Conservation (phyloP, 148 eudicot species). For the Pharnaceum exiguum region DNA sequence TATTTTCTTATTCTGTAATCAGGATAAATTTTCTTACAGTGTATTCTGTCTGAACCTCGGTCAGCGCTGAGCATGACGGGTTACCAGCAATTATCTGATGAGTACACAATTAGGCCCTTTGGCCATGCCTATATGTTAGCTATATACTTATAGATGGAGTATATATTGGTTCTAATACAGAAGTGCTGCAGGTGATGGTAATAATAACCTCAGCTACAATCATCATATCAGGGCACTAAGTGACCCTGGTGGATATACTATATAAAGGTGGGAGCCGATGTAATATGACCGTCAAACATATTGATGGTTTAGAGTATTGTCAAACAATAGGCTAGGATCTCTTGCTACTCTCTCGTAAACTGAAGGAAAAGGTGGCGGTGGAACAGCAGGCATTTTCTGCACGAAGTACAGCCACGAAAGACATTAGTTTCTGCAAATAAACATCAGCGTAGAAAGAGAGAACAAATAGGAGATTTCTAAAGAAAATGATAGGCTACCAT, state of each 20-base stretch:
- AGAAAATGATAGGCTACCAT: too few relatives aligned
- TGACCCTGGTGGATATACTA: constrained; percentile 11
- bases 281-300: constrained; percentile 4
- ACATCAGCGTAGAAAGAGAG: too few relatives aligned
- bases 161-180: constrained; percentile 21
- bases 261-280: neutral
- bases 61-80: neutral
- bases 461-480: too few relatives aligned
- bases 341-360: constrained; percentile 15
- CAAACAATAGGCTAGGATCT: constrained; percentile 21
- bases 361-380: constrained; percentile 16
- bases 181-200: constrained; percentile 16
- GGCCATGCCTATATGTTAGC: constrained; percentile 13
- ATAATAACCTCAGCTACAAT: constrained; percentile 15
- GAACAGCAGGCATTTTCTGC: constrained; percentile 14
- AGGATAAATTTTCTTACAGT: neutral
- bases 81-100: neutral
- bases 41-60: constrained; percentile 2
- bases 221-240: constrained; percentile 11
- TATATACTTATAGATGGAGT: neutral
- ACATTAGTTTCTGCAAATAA: constrained; percentile 17
- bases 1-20: neutral
- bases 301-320: constrained; percentile 25
- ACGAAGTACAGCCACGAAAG: too few relatives aligned
- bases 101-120: constrained; percentile 2